Percentiles rank a stretch among this genome's conserved stretches.
Conservation (phyloP, 2,329 filamentous ascomycete species). For the Monilinia vaccinii-corymbosi region DNA sequence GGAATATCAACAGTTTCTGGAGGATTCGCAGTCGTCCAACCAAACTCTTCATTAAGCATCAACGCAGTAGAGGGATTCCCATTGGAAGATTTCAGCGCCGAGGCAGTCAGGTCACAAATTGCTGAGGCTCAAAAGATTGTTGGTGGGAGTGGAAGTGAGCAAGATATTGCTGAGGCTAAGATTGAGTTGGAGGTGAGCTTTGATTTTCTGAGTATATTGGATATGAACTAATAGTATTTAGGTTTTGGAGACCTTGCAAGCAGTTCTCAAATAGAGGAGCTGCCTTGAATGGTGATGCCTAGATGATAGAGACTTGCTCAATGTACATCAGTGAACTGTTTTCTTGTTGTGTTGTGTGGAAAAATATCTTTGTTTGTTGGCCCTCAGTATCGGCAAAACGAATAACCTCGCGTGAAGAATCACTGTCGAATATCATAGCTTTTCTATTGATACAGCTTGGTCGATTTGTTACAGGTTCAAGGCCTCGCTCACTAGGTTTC, state of each 20-base stretch:
- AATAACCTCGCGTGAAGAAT: background rate
- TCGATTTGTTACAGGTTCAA: background rate
- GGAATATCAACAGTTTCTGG: conserved; percentile 65
- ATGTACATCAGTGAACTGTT: conserved; percentile 29
- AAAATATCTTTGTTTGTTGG: background rate
- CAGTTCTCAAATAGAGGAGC: conserved; percentile 61
- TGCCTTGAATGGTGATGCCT: conserved; percentile 7
- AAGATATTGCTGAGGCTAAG: conserved; percentile 97
- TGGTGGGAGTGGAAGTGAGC: conserved; percentile 82
- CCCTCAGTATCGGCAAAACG: background rate
- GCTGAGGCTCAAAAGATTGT: conserved; percentile 94
- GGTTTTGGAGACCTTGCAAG: conserved; percentile 78
- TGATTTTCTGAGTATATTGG: background rate
- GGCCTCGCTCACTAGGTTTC: background rate
- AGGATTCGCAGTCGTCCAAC: conserved; percentile 94
- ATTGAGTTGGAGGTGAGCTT: conserved; percentile 86
- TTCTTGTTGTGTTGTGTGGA: conserved; percentile 23
- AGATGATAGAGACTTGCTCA: conserved; percentile 23
- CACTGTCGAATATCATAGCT: background rate
- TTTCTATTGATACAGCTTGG: background rate
- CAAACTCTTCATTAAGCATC: conserved; percentile 90
- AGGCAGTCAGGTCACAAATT: conserved; percentile 83
- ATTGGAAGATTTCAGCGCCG: conserved; percentile 90
- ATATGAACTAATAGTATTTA: conserved; percentile 36
- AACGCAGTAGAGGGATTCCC: conserved; percentile 95